Base-by-base conservation (phyloP, 164 flowering plant genomes). In the Litsea cubeba region DNA sequence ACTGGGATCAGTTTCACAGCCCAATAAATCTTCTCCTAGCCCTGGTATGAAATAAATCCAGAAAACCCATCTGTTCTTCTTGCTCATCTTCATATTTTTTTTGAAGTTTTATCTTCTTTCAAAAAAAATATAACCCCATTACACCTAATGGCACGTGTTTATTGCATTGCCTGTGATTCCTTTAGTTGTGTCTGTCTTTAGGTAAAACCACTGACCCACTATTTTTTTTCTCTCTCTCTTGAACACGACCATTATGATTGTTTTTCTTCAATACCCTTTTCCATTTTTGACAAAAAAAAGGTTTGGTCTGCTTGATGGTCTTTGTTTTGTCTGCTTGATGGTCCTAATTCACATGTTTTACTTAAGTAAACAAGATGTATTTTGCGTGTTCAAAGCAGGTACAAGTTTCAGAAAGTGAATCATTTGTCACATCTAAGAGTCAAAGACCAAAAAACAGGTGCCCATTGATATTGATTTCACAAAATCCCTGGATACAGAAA, bases 401-500 rank as follows among this genome's bases (percentile, higher is more conserved):
- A 73, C 77, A 86, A 67, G 69, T 74, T 32, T 25, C 81, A 51
- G 87, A 85, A 77, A 79, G 73, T 76, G 92, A 80, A 64, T 77
- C 85, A 74, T 74, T 84, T 50, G 18, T 72, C 67, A 78, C 83
- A 75, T 65, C 85, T 40, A 92, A 87, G 81, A 86, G 63, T 49
- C 87, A 18, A 96, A 79, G 77, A 80, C 10, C 64, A 89, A 78
- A 81, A 91, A 90, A 50, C 79, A 79, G 81, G 79, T 78, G 23
- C 89, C 85, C 77, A 46, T 70, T 65, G 97, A 89, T 69, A 82
- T 94, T 75, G 89, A 90, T 76, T 92, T 94, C 75, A 82, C 86
- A 62, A 86, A 85, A 72, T 76, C 86, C 26, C 76, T 88, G 83
- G 90, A 85, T 30, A 83, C 71, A 74, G 95, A 91, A 70, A 70